Evolutionary conservation across 495 filamentous ascomycete species (phyloP), one percentile per base, ranked within the genome.

Genomic region (Hypomontagnella monticulosa): DNA sequence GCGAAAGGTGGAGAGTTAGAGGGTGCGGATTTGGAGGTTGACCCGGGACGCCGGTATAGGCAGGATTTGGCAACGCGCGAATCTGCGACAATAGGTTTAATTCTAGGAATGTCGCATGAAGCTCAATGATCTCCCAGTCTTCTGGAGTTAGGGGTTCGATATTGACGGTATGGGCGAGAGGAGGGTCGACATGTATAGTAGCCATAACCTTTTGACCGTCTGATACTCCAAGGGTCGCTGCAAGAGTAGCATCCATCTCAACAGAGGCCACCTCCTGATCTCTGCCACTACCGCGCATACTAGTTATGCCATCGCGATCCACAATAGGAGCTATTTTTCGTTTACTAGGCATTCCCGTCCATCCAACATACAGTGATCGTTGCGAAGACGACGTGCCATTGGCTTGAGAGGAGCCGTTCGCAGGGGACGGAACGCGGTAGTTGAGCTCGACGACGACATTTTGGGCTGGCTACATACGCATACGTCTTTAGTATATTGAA

Each of bases 91-190:
- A 81, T 50, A 99, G 87, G 73, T 99, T 97, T 59, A 96, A 84
- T 74, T 99, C 95, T 16, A 99, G 79, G 72, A 97, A 99, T 19
- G 88, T 93, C 4, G 95, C 95, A 76, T 98, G 95, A 1, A 97
- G 82, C 71, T 99, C 95, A 64, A 99, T 99, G 68, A 97, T 93
- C 87, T 98, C 95, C 95, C 95, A 99, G 72, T 99, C 95, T 59
- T 92, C 91, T 2, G 93, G 87, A 1, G 95, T 97, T 64, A 97
- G 79, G 50, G 95, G 95, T 73, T 99, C 95, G 66, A 99, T 97
- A 67, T 97, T 91, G 71, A 99, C 88, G 1, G 93, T 97, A 74
- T 96, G 90, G 34, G 92, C 91, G 54, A 94, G 77, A 0, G 93
- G 93, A 41, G 93, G 93, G 73, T 98, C 93, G 38, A 97, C 76